phyloP scores from a whole-genome alignment of 805 yeast genomes.

The Clavispora fructus region DNA sequence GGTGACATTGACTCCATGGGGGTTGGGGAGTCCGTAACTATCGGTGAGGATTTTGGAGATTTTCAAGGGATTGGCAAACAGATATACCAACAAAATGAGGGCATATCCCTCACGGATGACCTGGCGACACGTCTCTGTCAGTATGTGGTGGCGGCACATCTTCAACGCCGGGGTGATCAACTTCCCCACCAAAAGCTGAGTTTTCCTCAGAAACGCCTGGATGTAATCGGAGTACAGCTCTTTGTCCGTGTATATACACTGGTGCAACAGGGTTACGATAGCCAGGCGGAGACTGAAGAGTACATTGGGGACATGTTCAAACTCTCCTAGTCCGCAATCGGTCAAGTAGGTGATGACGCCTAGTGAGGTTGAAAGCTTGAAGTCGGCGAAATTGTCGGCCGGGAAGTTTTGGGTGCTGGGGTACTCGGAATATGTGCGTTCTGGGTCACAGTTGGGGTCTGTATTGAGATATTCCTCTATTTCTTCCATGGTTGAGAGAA shows the following conservation, averaged over 20 bases:
- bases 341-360: conserved; percentile 10
- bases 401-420: conserved; percentile 1
- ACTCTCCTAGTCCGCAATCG: conserved; percentile 7
- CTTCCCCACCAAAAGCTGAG: conserved; percentile 7
- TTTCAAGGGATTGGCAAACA: conserved; percentile 13
- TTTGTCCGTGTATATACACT: conserved; percentile 10
- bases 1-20: conserved; percentile 2
- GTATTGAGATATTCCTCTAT: neutral
- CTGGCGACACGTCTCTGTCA: conserved; percentile 6
- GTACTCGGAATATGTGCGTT: conserved; percentile 5
- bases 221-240: conserved; percentile 9
- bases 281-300: conserved; percentile 8
- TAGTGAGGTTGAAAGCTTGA: conserved; percentile 6
- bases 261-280: conserved; percentile 9
- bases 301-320: conserved; percentile 5
- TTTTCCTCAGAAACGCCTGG: conserved; percentile 6
- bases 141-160: conserved; percentile 5
- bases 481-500: neutral
- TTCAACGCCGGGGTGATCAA: conserved; percentile 8
- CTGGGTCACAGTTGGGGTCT: conserved; percentile 4
- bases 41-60: conserved; percentile 4
- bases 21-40: conserved; percentile 1
- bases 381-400: neutral
- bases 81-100: conserved; percentile 7
- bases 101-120: conserved; percentile 9